Evolutionary conservation across 2,329 filamentous ascomycete species (phyloP).

Genomic region (Cladosporium sp.): DNA sequence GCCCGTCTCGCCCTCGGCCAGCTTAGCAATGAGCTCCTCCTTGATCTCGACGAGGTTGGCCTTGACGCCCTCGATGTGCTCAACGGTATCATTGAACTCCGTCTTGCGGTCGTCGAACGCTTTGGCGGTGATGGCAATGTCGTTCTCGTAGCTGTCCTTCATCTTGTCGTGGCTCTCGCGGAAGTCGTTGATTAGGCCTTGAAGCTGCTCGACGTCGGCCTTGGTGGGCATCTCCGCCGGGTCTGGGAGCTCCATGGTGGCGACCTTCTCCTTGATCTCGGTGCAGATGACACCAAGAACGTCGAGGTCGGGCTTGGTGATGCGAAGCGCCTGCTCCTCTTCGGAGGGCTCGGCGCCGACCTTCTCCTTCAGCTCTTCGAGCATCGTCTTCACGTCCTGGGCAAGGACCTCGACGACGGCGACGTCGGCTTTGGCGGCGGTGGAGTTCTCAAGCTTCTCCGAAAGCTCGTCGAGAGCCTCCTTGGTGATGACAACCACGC

Average conservation of each 20-base stretch:
- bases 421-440: conserved; percentile 73
- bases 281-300: conserved; percentile 71
- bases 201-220: conserved; percentile 65
- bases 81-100: conserved; percentile 71
- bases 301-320: conserved; percentile 77
- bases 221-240: conserved; percentile 66
- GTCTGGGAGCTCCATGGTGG: conserved; percentile 66
- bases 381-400: conserved; percentile 64
- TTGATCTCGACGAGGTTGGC: conserved; percentile 71
- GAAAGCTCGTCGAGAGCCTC: conserved; percentile 63
- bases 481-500: conserved; percentile 67
- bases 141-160: conserved; percentile 64
- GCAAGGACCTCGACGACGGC: conserved; percentile 69
- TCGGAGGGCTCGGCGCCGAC: conserved; percentile 37
- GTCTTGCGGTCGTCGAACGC: conserved; percentile 77
- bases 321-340: conserved; percentile 47
- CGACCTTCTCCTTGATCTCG: conserved; percentile 76
- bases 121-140: conserved; percentile 68
- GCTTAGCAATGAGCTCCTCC: conserved; percentile 65
- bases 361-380: conserved; percentile 59
- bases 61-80: conserved; percentile 75
- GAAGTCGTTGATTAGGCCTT: conserved; percentile 44
- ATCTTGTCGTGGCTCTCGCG: conserved; percentile 59
- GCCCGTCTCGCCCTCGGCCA: conserved; percentile 67
- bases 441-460: conserved; percentile 58